Percentiles rank a stretch among this genome's conserved stretches.
These are phyloP conservation scores for Trichoderma simmonsii DNA, from an alignment of 2,329 filamentous ascomycete species.

Conservation along the genomic window DNA sequence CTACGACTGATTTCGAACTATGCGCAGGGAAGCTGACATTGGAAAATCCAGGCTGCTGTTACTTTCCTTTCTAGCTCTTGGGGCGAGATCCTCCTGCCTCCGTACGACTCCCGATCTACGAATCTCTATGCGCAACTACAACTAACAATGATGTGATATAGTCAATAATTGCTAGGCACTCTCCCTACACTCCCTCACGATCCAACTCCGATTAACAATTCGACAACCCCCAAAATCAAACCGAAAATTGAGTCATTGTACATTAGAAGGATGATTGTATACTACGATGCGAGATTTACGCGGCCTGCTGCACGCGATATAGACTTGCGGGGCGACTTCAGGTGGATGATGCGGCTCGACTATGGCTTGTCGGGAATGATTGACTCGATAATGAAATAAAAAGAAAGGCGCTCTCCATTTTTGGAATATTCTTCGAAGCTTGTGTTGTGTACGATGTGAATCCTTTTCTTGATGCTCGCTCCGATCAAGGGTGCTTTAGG, in stretches of 20 bases:
- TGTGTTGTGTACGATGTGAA: not conserved
- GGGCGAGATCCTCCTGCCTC: conserved; percentile 65
- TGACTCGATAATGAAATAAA: conserved; percentile 7
- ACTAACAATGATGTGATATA: not conserved
- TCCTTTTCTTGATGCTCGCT: not conserved
- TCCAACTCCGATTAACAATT: not conserved
- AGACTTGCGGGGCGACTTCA: conserved; percentile 6
- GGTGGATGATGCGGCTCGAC: not conserved
- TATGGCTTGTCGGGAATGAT: not conserved
- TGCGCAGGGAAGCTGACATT: conserved; percentile 17
- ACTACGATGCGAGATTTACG: conserved; percentile 23
- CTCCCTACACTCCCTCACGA: not conserved
- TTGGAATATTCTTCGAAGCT: not conserved
- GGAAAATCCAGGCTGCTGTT: conserved; percentile 52
- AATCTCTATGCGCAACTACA: not conserved
- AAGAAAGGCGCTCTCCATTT: conserved; percentile 5
- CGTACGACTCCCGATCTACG: conserved; percentile 41
- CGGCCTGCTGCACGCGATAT: conserved; percentile 1
- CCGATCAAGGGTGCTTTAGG: not conserved
- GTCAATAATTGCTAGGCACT: conserved; percentile 6
- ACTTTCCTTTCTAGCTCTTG: conserved; percentile 66
- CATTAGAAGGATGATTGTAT: conserved; percentile 26
- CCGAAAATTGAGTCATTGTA: conserved; percentile 9
- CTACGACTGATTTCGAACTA: not conserved
- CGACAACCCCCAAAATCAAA: not conserved